A percentile compares a stretch with the other conserved stretches of the same genome.
These are phyloP conservation scores for Polygonum maritimum DNA, from an alignment of 148 eudicot species.

Conservation along the genomic window DNA sequence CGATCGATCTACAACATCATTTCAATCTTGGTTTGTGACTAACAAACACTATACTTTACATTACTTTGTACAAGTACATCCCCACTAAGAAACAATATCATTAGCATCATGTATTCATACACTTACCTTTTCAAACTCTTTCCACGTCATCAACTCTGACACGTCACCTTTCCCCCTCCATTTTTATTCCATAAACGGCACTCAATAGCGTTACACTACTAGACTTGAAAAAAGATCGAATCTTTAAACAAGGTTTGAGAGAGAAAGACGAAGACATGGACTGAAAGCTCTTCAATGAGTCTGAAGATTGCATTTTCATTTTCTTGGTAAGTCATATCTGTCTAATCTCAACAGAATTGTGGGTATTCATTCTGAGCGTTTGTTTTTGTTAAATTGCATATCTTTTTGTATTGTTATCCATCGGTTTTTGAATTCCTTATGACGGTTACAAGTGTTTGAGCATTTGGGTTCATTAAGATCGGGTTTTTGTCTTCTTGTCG, in stretches of 20 bases:
- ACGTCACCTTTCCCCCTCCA: neutral
- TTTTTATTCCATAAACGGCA: neutral
- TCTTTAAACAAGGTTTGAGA: conserved; percentile 1
- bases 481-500: neutral
- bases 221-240: neutral
- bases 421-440: neutral
- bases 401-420: neutral
- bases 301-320: conserved; percentile 12
- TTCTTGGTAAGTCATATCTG: neutral
- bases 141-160: conserved; percentile 6
- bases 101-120: conserved; percentile 3
- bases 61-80: neutral
- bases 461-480: neutral
- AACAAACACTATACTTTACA: neutral
- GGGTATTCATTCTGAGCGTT: neutral
- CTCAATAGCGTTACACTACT: neutral
- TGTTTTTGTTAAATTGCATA: neutral
- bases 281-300: conserved; percentile 13
- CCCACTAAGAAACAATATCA: neutral
- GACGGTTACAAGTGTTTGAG: conserved; percentile 1
- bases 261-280: conserved; percentile 20
- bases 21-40: neutral
- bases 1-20: too few relatives aligned
- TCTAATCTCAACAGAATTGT: neutral
- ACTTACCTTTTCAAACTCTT: neutral